Evolutionary conservation across 352 stramenopile species (phyloP).

Genomic region (Globisporangium lucens): DNA sequence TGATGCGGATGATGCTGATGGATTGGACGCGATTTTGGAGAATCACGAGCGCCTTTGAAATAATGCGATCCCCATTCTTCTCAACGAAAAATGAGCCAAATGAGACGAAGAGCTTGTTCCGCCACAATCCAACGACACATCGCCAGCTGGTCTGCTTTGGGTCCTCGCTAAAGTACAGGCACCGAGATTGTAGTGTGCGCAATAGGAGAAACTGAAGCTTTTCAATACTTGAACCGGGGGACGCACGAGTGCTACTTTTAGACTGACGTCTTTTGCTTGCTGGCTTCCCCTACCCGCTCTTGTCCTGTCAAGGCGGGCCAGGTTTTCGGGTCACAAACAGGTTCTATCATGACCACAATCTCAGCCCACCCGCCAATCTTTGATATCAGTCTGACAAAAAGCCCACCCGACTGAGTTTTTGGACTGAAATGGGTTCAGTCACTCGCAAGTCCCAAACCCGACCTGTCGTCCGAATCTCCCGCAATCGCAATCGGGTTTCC

Average conservation of each 20-base stretch:
- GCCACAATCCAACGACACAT: conserved; percentile 1
- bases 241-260: conserved; percentile 4
- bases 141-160: not conserved
- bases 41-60: not conserved
- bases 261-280: conserved; percentile 3
- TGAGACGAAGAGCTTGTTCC: conserved; percentile 1
- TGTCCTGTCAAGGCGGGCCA: too few species aligned
- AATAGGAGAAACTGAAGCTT: conserved; percentile 6
- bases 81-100: not conserved
- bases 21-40: not conserved
- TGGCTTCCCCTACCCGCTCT: not conserved
- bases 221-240: not conserved
- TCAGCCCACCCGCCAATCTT: not conserved
- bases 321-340: not conserved
- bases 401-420: not conserved
- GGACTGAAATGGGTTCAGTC: not conserved
- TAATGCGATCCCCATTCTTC: not conserved
- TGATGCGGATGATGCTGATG: not conserved
- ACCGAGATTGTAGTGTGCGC: not conserved
- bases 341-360: not conserved
- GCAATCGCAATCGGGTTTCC: not conserved
- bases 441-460: not conserved
- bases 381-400: not conserved
- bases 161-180: not conserved
- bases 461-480: not conserved